These are phyloP conservation scores for Rauvolfia tetraphylla DNA, from an alignment of 257 asterid genomes.

Conservation along the genomic window DNA sequence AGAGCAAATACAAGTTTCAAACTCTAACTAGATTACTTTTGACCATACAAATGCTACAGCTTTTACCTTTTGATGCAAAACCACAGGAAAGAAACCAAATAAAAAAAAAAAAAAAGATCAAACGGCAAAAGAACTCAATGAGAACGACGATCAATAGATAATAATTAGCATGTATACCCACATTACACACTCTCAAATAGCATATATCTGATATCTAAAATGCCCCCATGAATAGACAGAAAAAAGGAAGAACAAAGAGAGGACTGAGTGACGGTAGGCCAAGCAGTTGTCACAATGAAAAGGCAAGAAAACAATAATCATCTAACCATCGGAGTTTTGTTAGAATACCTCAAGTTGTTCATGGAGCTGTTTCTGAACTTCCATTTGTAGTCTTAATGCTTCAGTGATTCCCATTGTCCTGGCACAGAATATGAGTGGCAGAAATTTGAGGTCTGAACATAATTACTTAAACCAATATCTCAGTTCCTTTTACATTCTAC, in stretches of 20 bases:
- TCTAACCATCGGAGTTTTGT: not conserved
- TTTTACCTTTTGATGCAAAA: not conserved
- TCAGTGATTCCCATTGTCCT: slow-evolving; percentile 78
- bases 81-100: too few relatives aligned
- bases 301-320: not conserved
- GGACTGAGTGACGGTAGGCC: not conserved
- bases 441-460: slow-evolving; percentile 5
- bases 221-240: not conserved
- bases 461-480: not conserved
- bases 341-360: slow-evolving; percentile 84
- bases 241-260: not conserved
- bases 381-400: slow-evolving; percentile 81
- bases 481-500: not conserved
- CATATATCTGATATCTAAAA: too few relatives aligned
- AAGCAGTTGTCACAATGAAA: not conserved
- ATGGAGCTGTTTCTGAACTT: slow-evolving; percentile 87
- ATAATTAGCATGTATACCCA: not conserved
- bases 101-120: too few relatives aligned
- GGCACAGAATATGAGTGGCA: slow-evolving; percentile 22
- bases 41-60: not conserved
- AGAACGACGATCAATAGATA: not conserved
- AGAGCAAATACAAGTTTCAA: not conserved
- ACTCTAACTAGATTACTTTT: not conserved
- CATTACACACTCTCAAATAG: too few relatives aligned
- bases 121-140: not conserved